Evolutionary conservation across 2,329 filamentous ascomycete species (phyloP).

Genomic region (Phialophora tarda): DNA sequence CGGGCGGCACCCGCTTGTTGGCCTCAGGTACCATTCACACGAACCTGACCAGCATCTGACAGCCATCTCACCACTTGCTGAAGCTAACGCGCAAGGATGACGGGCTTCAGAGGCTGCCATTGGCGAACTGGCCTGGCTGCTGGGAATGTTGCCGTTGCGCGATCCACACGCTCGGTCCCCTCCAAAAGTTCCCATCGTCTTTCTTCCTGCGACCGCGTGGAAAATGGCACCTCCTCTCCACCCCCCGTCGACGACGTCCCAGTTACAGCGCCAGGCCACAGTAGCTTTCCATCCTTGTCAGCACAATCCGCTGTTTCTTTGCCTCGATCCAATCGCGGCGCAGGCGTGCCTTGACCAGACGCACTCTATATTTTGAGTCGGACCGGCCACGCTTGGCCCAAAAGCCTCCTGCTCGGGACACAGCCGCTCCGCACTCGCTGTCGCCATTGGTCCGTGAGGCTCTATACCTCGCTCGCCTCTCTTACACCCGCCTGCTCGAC

Average conservation of each 20-base stretch:
- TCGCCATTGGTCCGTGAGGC: slow-evolving; percentile 14
- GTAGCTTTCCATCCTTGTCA: slow-evolving; percentile 18
- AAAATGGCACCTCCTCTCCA: slow-evolving; percentile 14
- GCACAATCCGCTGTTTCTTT: slow-evolving; percentile 13
- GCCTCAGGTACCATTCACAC: slow-evolving; percentile 30
- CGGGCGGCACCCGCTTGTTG: background rate
- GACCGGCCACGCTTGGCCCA: slow-evolving; percentile 30
- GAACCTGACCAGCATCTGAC: slow-evolving; percentile 20
- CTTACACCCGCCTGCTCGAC: slow-evolving; percentile 15
- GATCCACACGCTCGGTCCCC: slow-evolving; percentile 28
- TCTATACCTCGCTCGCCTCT: slow-evolving; percentile 29
- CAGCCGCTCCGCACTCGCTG: slow-evolving; percentile 31
- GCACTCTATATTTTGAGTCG: slow-evolving; percentile 30
- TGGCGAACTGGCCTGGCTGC: slow-evolving; percentile 22
- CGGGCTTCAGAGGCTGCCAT: slow-evolving; percentile 18
- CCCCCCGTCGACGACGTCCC: slow-evolving; percentile 1
- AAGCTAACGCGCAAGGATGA: slow-evolving; percentile 10
- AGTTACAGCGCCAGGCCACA: slow-evolving; percentile 4
- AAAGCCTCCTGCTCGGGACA: slow-evolving; percentile 28
- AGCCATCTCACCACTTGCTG: slow-evolving; percentile 25
- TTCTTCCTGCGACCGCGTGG: slow-evolving; percentile 19
- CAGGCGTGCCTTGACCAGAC: slow-evolving; percentile 30
- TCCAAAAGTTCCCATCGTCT: slow-evolving; percentile 14
- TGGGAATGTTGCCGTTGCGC: slow-evolving; percentile 23
- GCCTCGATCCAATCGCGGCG: slow-evolving; percentile 24